Conservation (phyloP, 768 basidiomycete genomes). For the Rhizopogon salebrosus region DNA sequence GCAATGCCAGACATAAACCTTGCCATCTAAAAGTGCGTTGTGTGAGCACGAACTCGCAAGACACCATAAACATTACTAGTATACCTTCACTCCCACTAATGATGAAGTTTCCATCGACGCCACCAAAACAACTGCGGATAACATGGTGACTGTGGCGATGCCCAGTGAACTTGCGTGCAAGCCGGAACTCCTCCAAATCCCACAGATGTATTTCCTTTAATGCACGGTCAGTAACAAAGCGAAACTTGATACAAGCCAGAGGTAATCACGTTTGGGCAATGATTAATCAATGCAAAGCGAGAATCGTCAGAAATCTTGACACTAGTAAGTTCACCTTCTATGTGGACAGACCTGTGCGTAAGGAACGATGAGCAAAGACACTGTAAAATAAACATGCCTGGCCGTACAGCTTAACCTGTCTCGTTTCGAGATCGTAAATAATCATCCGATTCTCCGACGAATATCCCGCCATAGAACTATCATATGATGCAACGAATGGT, state of each 20-base stretch:
- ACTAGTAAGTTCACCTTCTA: slow-evolving; percentile 82
- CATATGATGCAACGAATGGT: slow-evolving; percentile 19
- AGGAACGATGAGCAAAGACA: slow-evolving; percentile 4
- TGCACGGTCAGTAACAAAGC: slow-evolving; percentile 5
- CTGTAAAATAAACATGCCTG: slow-evolving; percentile 7
- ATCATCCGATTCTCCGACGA: slow-evolving; percentile 60
- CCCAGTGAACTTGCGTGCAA: slow-evolving; percentile 78
- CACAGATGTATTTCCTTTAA: slow-evolving; percentile 83
- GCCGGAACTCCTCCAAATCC: slow-evolving; percentile 65
- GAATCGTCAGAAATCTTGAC: slow-evolving; percentile 85
- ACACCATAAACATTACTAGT: slow-evolving; percentile 12
- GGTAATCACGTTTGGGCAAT: slow-evolving; percentile 73
- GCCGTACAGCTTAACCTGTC: slow-evolving; percentile 63
- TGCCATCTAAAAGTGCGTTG: slow-evolving; percentile 57
- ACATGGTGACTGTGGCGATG: slow-evolving; percentile 81
- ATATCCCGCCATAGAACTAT: slow-evolving; percentile 29
- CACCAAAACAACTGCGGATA: slow-evolving; percentile 92
- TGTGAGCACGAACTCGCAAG: slow-evolving; percentile 3
- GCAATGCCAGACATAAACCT: slow-evolving; percentile 94
- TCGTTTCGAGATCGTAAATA: slow-evolving; percentile 70
- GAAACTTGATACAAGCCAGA: background rate
- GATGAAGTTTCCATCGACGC: slow-evolving; percentile 81
- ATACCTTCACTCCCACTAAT: slow-evolving; percentile 94
- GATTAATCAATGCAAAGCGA: slow-evolving; percentile 80
- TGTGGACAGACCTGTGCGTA: slow-evolving; percentile 48